These are phyloP conservation scores for Glycyrrhiza uralensis DNA, from an alignment of 306 rosid genomes.

Conservation along the genomic window DNA sequence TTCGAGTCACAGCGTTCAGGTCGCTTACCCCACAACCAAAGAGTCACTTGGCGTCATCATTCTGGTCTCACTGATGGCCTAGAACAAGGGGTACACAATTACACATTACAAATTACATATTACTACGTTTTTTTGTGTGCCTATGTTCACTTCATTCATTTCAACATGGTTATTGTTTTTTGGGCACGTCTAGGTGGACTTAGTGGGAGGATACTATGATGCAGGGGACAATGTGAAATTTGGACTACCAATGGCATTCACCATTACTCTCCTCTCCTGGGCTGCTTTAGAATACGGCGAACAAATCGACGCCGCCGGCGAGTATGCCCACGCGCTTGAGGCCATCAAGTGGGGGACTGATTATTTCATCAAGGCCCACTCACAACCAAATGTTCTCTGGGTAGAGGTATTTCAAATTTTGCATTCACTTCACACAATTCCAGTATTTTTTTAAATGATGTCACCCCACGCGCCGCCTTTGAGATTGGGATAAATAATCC, in stretches of 20 bases:
- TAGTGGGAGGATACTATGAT: constrained; percentile 90
- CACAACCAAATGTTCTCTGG: constrained; percentile 73
- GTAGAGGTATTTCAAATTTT: constrained; percentile 42
- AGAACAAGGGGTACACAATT: constrained; percentile 67
- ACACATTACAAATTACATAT: too few species aligned
- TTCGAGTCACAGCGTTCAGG: constrained; percentile 91
- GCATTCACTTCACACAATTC: neutral
- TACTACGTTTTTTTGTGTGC: too few species aligned
- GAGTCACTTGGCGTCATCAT: constrained; percentile 79
- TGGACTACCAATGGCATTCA: constrained; percentile 86
- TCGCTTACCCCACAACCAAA: constrained; percentile 71
- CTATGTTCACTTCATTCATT: neutral
- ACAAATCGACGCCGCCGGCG: constrained; percentile 49
- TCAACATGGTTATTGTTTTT: neutral
- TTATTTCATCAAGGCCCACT: constrained; percentile 82
- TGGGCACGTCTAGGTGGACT: constrained; percentile 56
- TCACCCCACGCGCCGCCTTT: constrained; percentile 21
- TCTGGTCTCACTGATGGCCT: constrained; percentile 84
- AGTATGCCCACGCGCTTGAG: constrained; percentile 65
- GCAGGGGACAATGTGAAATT: constrained; percentile 92
- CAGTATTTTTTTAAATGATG: neutral
- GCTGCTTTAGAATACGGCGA: constrained; percentile 58
- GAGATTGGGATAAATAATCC: neutral
- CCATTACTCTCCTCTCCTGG: constrained; percentile 84
- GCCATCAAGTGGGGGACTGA: constrained; percentile 95